Evolutionary conservation across 805 yeast species (phyloP).

Genomic region (Ogataea minuta): DNA sequence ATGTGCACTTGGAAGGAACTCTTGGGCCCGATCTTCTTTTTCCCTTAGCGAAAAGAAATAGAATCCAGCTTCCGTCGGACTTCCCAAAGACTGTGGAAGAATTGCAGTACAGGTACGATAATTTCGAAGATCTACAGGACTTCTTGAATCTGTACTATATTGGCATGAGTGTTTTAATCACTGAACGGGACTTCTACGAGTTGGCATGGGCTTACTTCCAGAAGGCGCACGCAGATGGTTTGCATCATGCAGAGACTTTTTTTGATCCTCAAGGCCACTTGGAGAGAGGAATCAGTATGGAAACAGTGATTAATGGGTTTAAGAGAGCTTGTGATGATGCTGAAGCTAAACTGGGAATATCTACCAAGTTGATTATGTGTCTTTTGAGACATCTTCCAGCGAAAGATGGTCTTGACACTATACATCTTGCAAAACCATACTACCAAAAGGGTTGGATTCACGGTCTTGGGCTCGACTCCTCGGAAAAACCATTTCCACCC

Average conservation of each 20-base stretch:
- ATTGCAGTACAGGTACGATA: constrained; percentile 55
- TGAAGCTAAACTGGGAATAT: constrained; percentile 52
- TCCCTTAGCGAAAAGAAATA: constrained; percentile 65
- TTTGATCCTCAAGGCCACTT: constrained; percentile 86
- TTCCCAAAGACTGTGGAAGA: constrained; percentile 63
- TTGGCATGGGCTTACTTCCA: constrained; percentile 72
- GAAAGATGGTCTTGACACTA: constrained; percentile 53
- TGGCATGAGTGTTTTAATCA: constrained; percentile 72
- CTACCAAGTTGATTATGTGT: constrained; percentile 79
- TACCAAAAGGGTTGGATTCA: constrained; percentile 58
- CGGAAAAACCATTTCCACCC: constrained; percentile 80
- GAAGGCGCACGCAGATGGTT: constrained; percentile 57
- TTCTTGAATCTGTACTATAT: constrained; percentile 76
- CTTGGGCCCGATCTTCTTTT: constrained; percentile 72
- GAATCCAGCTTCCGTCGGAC: constrained; percentile 53
- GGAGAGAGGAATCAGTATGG: constrained; percentile 60
- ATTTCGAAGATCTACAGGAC: constrained; percentile 70
- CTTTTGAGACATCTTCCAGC: constrained; percentile 73
- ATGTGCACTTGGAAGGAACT: constrained; percentile 82
- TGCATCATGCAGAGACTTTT: constrained; percentile 71
- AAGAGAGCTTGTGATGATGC: constrained; percentile 67
- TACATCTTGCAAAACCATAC: constrained; percentile 50
- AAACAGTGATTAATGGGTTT: constrained; percentile 63
- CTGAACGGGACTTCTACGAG: constrained; percentile 71
- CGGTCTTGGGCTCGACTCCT: constrained; percentile 80